These are phyloP conservation scores for Lojkania enalia DNA, from an alignment of 2,329 filamentous ascomycete genomes.

Conservation along the genomic window DNA sequence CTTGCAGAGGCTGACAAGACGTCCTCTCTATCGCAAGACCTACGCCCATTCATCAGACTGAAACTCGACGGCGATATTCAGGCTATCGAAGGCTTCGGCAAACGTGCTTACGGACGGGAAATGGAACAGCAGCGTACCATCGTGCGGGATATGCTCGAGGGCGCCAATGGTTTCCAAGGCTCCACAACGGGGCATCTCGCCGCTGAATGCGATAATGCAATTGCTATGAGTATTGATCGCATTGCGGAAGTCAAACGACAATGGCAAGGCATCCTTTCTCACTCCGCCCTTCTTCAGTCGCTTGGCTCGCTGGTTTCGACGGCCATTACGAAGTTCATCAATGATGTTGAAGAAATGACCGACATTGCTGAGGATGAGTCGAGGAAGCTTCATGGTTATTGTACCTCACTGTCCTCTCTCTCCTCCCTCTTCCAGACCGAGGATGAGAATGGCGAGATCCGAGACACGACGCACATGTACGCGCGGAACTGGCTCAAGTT, in stretches of 20 bases:
- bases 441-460: slow-evolving; percentile 43
- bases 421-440: slow-evolving; percentile 60
- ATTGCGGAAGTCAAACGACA: slow-evolving; percentile 59
- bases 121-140: slow-evolving; percentile 68
- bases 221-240: slow-evolving; percentile 61
- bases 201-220: slow-evolving; percentile 62
- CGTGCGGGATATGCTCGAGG: slow-evolving; percentile 63
- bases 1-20: slow-evolving; percentile 43
- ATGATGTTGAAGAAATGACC: slow-evolving; percentile 64
- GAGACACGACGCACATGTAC: slow-evolving; percentile 63
- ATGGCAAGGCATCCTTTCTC: slow-evolving; percentile 62
- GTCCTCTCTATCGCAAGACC: slow-evolving; percentile 33
- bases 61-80: slow-evolving; percentile 59
- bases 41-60: slow-evolving; percentile 44
- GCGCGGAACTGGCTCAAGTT: slow-evolving; percentile 67
- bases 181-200: slow-evolving; percentile 64
- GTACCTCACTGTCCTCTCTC: slow-evolving; percentile 58
- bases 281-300: slow-evolving; percentile 63
- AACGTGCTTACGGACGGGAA: slow-evolving; percentile 63
- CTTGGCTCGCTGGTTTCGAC: slow-evolving; percentile 62
- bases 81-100: slow-evolving; percentile 61
- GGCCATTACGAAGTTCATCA: slow-evolving; percentile 61
- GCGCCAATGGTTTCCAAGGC: slow-evolving; percentile 63
- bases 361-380: slow-evolving; percentile 68
- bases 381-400: slow-evolving; percentile 60